Evolutionary conservation across 495 filamentous ascomycete species (phyloP).

Genomic region (Acidiella bohemica): DNA sequence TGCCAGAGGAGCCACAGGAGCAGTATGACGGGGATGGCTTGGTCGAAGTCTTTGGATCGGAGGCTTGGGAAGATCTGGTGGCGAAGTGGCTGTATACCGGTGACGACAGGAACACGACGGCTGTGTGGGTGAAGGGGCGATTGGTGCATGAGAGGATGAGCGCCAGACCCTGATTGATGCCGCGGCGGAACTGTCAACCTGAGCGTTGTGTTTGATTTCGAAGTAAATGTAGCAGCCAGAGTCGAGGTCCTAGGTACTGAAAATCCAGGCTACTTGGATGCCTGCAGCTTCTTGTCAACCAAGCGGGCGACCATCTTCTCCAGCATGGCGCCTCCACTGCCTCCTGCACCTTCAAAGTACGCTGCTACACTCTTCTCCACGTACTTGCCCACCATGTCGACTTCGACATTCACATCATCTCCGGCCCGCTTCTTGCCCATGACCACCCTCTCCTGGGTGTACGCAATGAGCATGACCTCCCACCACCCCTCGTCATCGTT

Average conservation of each 20-base stretch:
- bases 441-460: constrained; percentile 88
- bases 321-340: constrained; percentile 50
- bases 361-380: constrained; percentile 84
- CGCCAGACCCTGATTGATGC: constrained; percentile 13
- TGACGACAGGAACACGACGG: constrained; percentile 66
- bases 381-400: constrained; percentile 97
- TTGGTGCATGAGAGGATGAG: constrained; percentile 45
- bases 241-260: too few relatives aligned
- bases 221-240: too few relatives aligned
- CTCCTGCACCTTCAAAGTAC: constrained; percentile 43
- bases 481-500: constrained; percentile 59
- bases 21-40: constrained; percentile 25
- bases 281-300: constrained; percentile 56
- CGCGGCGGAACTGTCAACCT: too few relatives aligned
- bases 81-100: constrained; percentile 86
- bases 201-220: too few relatives aligned
- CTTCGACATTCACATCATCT: constrained; percentile 88
- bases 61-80: constrained; percentile 59
- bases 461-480: constrained; percentile 98
- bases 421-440: constrained; percentile 69
- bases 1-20: constrained; percentile 12
- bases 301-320: constrained; percentile 73
- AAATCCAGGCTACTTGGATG: neutral
- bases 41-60: constrained; percentile 80
- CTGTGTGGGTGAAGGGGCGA: constrained; percentile 68